Percentiles rank a stretch among this genome's conserved stretches.
Evolutionary conservation across 371 early-diverging fungal species (phyloP).

Genomic region (Nosema muscidifuracis): DNA sequence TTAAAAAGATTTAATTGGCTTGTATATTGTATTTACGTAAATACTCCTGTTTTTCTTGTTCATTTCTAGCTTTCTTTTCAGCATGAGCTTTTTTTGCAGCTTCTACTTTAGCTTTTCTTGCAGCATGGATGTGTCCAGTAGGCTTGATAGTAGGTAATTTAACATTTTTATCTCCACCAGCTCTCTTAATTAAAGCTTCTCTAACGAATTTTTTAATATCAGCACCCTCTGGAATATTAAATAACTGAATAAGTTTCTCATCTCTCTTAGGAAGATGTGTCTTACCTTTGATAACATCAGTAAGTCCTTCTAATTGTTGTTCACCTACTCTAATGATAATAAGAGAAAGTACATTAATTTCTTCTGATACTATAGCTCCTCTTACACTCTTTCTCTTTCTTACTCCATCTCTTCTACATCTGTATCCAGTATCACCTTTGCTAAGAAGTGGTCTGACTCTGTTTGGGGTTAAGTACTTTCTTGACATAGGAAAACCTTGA

Average conservation of each 20-base stretch:
- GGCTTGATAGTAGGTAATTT: constrained; percentile 48
- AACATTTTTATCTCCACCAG: constrained; percentile 31
- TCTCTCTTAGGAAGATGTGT: constrained; percentile 95
- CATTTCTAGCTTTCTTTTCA: constrained; percentile 29
- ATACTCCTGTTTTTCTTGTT: constrained; percentile 35
- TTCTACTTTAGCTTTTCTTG: constrained; percentile 18
- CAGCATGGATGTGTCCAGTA: constrained; percentile 18
- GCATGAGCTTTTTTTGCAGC: background rate
- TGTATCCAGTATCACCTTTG: constrained; percentile 96
- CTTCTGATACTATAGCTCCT: constrained; percentile 91
- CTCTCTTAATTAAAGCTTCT: constrained; percentile 25
- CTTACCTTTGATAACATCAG: constrained; percentile 79
- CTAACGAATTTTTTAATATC: constrained; percentile 93
- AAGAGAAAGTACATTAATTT: constrained; percentile 82
- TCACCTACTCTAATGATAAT: constrained; percentile 90
- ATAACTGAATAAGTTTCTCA: constrained; percentile 90
- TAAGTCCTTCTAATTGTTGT: constrained; percentile 83
- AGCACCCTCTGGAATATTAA: constrained; percentile 83
- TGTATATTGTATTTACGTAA: constrained; percentile 30
- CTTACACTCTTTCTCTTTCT: constrained; percentile 97
- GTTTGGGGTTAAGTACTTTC: constrained; percentile 80
- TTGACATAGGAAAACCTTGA: constrained; percentile 79
- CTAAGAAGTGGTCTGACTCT: constrained; percentile 83
- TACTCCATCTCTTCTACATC: constrained; percentile 88
- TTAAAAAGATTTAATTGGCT: constrained; percentile 19